Evolutionary conservation across 1,284 basidiomycete genomes (phyloP), one percentile per base, ranked within the genome.

Genomic region (Tilletia walkeri): DNA sequence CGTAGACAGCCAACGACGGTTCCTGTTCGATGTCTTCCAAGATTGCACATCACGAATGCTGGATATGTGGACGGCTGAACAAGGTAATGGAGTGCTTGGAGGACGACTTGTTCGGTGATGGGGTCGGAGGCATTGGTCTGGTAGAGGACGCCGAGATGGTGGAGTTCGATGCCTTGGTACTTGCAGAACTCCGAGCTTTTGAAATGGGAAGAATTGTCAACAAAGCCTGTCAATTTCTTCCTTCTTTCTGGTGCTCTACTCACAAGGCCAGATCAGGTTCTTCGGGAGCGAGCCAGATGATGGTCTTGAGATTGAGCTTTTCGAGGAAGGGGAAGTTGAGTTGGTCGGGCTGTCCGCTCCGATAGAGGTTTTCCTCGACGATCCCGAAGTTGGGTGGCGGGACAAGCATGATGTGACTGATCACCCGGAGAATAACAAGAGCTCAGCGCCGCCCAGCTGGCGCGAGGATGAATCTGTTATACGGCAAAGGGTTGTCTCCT

Each of bases 221-320:
- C 24, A 30, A 30, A 30, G 24, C 24, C 24, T 30, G 24, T 30
- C 24, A 30, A 30, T 30, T 30, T 30, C 24, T 30, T 30, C 24
- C 24, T 30, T 30, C 24, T 30, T 30, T 30, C 24, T 30, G 24
- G 10, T 49, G 47, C 47, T 49, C 20, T 34, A 77, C 86, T 72
- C 67, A 86, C 86, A 87, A 85, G 54, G 85, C 84, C 2, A 85
- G 83, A 9, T 85, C 84, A 0, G 86, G 86, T 66, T 87, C 86
- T 75, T 88, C 86, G 1, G 87, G 86, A 0, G 86, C 87, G 3
- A 87, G 85, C 86, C 86, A 88, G 72, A 87, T 85, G 67, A 87
- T 84, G 3, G 84, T 85, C 70, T 82, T 84, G 56, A 88, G 78
- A 6, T 84, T 80, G 24, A 88, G 83, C 74, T 86, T 86, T 75